Conservation (phyloP, 2,329 filamentous ascomycete species). For the Ceratocystiopsis brevicomis region DNA sequence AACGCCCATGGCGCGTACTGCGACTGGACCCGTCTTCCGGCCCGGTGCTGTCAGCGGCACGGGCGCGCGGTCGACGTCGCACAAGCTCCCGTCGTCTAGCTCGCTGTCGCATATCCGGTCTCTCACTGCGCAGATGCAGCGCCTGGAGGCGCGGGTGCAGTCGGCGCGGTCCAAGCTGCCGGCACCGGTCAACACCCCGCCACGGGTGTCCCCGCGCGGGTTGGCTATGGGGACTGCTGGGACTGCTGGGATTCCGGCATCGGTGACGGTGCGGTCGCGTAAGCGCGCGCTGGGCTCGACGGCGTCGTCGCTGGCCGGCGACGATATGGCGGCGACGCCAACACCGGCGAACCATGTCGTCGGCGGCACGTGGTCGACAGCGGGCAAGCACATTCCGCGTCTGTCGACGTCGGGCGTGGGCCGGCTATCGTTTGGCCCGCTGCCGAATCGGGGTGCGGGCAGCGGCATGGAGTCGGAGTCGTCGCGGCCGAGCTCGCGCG, state of each 20-base stretch:
- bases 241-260: slow-evolving; percentile 16
- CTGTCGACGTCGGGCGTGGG: slow-evolving; percentile 44
- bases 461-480: slow-evolving; percentile 20
- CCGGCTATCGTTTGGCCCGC: slow-evolving; percentile 42
- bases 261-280: slow-evolving; percentile 46
- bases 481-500: slow-evolving; percentile 56
- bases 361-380: slow-evolving; percentile 12
- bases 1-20: slow-evolving; percentile 24
- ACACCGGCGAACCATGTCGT: slow-evolving; percentile 21
- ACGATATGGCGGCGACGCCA: slow-evolving; percentile 30
- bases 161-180: slow-evolving; percentile 82
- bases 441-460: slow-evolving; percentile 33
- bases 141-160: slow-evolving; percentile 82
- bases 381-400: slow-evolving; percentile 28
- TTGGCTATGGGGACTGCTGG: slow-evolving; percentile 16
- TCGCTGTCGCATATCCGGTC: slow-evolving; percentile 86
- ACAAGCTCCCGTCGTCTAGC: slow-evolving; percentile 36
- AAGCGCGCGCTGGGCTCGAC: slow-evolving; percentile 46
- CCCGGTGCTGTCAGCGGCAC: slow-evolving; percentile 22
- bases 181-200: slow-evolving; percentile 58
- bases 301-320: slow-evolving; percentile 24
- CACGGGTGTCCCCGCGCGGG: slow-evolving; percentile 55
- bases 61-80: slow-evolving; percentile 27
- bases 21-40: background rate
- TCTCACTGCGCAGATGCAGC: slow-evolving; percentile 92